These are phyloP conservation scores for Stachybotrys echinatus DNA, from an alignment of 2,329 filamentous ascomycete species.

Conservation along the genomic window DNA sequence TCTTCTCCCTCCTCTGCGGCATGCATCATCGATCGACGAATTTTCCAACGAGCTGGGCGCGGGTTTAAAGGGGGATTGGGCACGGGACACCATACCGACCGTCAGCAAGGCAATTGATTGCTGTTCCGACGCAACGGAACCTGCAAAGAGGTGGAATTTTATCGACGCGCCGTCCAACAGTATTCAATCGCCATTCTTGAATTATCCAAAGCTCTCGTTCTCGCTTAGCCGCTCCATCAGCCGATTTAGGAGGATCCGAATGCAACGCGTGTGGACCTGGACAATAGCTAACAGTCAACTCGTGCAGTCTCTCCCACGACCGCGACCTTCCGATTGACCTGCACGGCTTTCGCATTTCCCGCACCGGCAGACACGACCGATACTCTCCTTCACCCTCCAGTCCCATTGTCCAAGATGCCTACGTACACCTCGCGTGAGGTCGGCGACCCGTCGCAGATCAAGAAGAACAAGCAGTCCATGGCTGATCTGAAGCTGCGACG, in stretches of 20 bases:
- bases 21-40: background rate
- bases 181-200: background rate
- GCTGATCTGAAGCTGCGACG: slow-evolving; percentile 95
- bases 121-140: background rate
- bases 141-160: background rate
- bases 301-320: background rate
- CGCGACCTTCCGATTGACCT: background rate
- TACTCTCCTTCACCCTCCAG: slow-evolving; percentile 8
- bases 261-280: background rate
- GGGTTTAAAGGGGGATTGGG: background rate
- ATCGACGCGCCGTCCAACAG: background rate
- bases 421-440: slow-evolving; percentile 63
- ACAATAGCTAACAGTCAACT: background rate
- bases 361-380: slow-evolving; percentile 2
- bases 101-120: background rate
- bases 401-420: slow-evolving; percentile 45
- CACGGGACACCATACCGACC: background rate
- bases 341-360: background rate
- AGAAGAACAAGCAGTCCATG: slow-evolving; percentile 99
- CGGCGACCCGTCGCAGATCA: slow-evolving; percentile 62
- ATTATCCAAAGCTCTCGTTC: background rate
- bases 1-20: background rate
- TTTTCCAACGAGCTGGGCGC: background rate
- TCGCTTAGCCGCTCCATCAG: background rate
- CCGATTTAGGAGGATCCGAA: background rate